A percentile compares a stretch with the other conserved stretches of the same genome.
Evolutionary conservation across 805 yeast genomes (phyloP).

Genomic region (Hanseniaspora valbyensis): DNA sequence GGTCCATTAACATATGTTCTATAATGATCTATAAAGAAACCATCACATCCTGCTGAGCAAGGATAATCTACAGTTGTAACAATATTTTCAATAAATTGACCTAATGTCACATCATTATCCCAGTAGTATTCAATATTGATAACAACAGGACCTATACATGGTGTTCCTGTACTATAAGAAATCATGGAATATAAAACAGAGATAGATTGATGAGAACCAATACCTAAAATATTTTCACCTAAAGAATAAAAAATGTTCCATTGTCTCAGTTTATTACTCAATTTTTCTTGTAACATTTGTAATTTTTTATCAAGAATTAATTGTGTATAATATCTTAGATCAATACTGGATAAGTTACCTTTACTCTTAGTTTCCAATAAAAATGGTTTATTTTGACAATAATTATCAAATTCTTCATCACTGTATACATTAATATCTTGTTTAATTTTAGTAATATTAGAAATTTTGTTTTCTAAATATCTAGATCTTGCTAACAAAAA

Average conservation of each 20-base stretch:
- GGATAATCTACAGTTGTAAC: slow-evolving; percentile 52
- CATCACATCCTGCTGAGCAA: slow-evolving; percentile 79
- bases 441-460: slow-evolving; percentile 23
- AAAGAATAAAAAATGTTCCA: slow-evolving; percentile 55
- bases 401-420: slow-evolving; percentile 13
- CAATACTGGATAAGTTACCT: slow-evolving; percentile 24
- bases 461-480: slow-evolving; percentile 36
- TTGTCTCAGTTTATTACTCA: slow-evolving; percentile 36
- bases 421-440: slow-evolving; percentile 25
- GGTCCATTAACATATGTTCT: slow-evolving; percentile 80
- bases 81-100: slow-evolving; percentile 74
- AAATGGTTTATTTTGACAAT: slow-evolving; percentile 1
- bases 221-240: slow-evolving; percentile 50
- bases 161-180: slow-evolving; percentile 72
- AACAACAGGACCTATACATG: slow-evolving; percentile 85
- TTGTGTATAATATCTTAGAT: slow-evolving; percentile 26
- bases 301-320: slow-evolving; percentile 28
- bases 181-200: slow-evolving; percentile 72
- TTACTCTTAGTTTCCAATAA: slow-evolving; percentile 1
- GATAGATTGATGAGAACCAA: slow-evolving; percentile 66
- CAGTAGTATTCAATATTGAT: slow-evolving; percentile 78
- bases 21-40: slow-evolving; percentile 58
- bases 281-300: slow-evolving; percentile 26
- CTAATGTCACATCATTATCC: slow-evolving; percentile 81
- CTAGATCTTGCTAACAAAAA: slow-evolving; percentile 46